Conservation (phyloP, 139 green algal genomes). For the Closterium sp. region DNA sequence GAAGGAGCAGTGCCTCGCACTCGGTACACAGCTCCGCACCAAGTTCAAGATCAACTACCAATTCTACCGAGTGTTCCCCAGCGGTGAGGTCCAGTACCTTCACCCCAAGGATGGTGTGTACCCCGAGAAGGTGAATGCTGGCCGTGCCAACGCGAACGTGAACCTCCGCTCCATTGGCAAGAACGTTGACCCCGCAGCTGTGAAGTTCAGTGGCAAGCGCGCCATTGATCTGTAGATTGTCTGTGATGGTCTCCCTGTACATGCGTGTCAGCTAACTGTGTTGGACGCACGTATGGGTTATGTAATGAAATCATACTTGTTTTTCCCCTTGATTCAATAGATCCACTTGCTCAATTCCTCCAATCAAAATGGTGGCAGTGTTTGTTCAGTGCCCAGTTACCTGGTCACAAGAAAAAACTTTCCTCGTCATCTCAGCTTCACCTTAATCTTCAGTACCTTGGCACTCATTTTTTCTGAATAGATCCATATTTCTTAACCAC, state of each 20-base stretch:
- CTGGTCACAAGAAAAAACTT: too few relatives aligned
- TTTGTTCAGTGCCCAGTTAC: too few relatives aligned
- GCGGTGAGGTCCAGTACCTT: constrained; percentile 97
- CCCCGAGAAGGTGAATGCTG: constrained; percentile 98
- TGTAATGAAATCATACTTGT: background rate
- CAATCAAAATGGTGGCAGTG: background rate
- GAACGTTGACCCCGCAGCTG: constrained; percentile 87
- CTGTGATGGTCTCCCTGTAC: background rate
- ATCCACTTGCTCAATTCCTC: background rate
- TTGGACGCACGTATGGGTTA: background rate
- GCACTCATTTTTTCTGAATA: too few relatives aligned
- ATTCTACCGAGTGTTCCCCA: constrained; percentile 81
- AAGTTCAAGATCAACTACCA: constrained; percentile 95
- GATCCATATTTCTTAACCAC: too few relatives aligned
- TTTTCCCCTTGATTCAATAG: background rate
- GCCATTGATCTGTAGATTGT: constrained; percentile 41
- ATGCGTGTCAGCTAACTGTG: background rate
- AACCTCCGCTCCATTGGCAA: constrained; percentile 92
- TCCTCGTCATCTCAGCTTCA: too few relatives aligned
- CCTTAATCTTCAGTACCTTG: too few relatives aligned
- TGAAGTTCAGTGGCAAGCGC: constrained; percentile 92
- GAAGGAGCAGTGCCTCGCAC: constrained; percentile 98
- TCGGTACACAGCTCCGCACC: constrained; percentile 90
- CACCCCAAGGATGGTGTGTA: constrained; percentile 98
- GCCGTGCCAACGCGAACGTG: constrained; percentile 79